These are phyloP conservation scores for Abortiporus biennis DNA, from an alignment of 1,284 basidiomycete genomes.

Conservation along the genomic window DNA sequence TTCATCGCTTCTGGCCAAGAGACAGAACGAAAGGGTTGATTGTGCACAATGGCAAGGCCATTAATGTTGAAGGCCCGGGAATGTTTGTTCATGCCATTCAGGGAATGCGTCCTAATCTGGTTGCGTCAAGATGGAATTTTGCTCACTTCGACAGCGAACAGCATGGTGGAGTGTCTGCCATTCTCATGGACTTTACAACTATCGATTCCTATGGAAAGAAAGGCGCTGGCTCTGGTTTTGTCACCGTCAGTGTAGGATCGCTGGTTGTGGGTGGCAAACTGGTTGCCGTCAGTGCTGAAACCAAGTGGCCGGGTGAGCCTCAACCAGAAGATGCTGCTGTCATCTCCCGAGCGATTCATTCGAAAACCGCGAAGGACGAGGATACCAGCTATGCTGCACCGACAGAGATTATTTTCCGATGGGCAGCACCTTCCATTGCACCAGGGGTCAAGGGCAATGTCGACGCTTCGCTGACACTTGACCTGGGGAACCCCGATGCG, in stretches of 20 bases:
- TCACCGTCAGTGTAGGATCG: conserved; percentile 80
- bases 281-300: conserved; percentile 68
- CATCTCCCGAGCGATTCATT: conserved; percentile 67
- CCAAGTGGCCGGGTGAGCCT: conserved; percentile 58
- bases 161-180: conserved; percentile 74
- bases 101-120: conserved; percentile 94
- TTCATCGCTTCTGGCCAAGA: conserved; percentile 91
- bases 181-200: conserved; percentile 97
- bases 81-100: conserved; percentile 97
- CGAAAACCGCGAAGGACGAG: conserved; percentile 52
- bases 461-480: conserved; percentile 47
- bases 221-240: conserved; percentile 74
- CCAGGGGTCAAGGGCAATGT: conserved; percentile 48
- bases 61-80: conserved; percentile 70
- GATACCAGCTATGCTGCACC: conserved; percentile 86
- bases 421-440: conserved; percentile 67
- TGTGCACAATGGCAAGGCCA: conserved; percentile 65
- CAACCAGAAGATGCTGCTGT: conserved; percentile 37
- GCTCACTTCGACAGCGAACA: conserved; percentile 76
- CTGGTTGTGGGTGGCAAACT: conserved; percentile 77
- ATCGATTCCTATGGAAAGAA: conserved; percentile 68
- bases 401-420: conserved; percentile 65
- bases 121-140: conserved; percentile 97
- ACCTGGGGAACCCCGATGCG: conserved; percentile 47
- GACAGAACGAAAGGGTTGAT: conserved; percentile 65